Evolutionary conservation across 441 rosid genomes (phyloP), one percentile per base, ranked within the genome.

Genomic region (Isatis lusitanica): DNA sequence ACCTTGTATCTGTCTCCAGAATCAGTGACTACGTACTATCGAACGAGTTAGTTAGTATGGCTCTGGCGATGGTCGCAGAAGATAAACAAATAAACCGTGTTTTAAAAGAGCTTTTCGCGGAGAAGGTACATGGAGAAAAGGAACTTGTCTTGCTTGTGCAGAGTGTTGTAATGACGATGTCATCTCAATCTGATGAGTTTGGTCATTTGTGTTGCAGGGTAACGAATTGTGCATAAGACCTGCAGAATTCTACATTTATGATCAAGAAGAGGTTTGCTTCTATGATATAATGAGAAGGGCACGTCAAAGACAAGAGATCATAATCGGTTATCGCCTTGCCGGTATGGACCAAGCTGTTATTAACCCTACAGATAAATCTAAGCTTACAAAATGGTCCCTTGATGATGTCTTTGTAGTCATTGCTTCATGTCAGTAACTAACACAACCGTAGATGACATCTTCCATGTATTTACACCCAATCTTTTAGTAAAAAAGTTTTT

Each of bases 71-170:
- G 97, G 97, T 94, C 11, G 95, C 97, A 12, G 94, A 94, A 68
- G 97, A 94, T 85, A 88, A 88, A 80, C 97, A 91, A 84, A 94
- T 94, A 57, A 91, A 91, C 80, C 94, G 93, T 38, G 98, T 89
- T 55, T 88, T 91, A 0, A 93, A 93, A 79, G 97, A 93, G 77
- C 88, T 90, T 9, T 91, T 93, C 30, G 92, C 94, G 1, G 93
- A 90, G 79, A 83, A 93, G 88, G 96, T 91, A 86, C 38, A 66
- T 50, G 30, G 30, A 30, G 46, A 36, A 26, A 74, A 46, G n/a
- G 33, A 53, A 48, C 62, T 48, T 38, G 30, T 31, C 56, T 56
- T 66, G 57, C 50, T 43, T 43, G 1, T 31, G 9, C 40, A 36
- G 2, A 28, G 59, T 30, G 17, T 16, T 30, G 17, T 16, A 13